Base-by-base conservation (phyloP, 2,329 filamentous ascomycete genomes). In the Pseudogymnoascus sp. region DNA sequence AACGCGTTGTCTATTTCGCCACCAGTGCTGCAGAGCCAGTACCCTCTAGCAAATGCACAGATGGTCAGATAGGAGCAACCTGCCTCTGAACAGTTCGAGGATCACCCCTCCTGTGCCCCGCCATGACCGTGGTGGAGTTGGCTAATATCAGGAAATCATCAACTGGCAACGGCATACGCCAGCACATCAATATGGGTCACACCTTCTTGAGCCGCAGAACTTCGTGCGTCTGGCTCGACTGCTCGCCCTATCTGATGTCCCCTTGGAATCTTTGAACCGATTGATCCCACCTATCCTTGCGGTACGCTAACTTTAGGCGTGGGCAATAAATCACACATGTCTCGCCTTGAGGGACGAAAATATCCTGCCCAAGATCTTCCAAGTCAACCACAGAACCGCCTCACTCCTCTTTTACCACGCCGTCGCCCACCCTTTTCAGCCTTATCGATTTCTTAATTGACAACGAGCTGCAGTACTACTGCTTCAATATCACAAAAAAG, bases 181-280 rank as follows among this genome's bases (percentile, higher is more conserved):
- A 96, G 83, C 91, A 89, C 91, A 96, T 92, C 90, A 90, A 73
- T 79, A 85, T 84, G 83, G 84, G 84, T 85, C 84, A 83, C 83
- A 84, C 82, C 67, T 73, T 73, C 70, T 81, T 86, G 83, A 86
- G 84, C 84, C 84, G 84, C 84, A 87, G 84, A 68, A 72, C 71
- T 67, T 70, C 72, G 70, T 74, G 71, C 72, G 70, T 70, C 64
- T 72, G 64, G 63, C 66, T 71, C 68, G 66, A 68, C 64, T 73
- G 70, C 75, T 74, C 73, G 73, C 75, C 75, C 73, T 75, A 73
- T 76, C 76, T 76, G 70, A 70, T 70, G 64, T 65, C 65, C 66
- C 65, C 66, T 66, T 70, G 67, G 67, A 69, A 67, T 64, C 65
- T 66, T 61, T 65, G 68, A 67, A 67, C 69, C 69, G 68, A 64